Evolutionary conservation across 768 basidiomycete genomes (phyloP).

Genomic region (Tulasnella sp.): DNA sequence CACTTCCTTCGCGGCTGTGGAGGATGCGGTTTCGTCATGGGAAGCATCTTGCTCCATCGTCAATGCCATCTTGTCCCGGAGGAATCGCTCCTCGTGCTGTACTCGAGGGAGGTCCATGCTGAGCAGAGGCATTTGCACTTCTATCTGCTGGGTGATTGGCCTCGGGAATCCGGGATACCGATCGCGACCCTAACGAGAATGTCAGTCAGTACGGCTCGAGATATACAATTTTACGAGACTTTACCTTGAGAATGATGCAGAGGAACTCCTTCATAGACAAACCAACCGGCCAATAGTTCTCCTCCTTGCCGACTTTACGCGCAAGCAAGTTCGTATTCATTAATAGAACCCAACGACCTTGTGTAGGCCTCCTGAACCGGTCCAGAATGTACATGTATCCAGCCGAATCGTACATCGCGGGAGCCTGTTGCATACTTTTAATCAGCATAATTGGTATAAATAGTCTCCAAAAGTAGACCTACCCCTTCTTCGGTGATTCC

Average conservation of each 20-base stretch:
- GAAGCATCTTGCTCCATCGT: constrained; percentile 63
- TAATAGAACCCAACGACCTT: constrained; percentile 85
- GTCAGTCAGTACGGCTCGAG: not conserved
- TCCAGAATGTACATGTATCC: constrained; percentile 82
- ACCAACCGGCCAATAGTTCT: constrained; percentile 95
- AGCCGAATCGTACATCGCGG: constrained; percentile 83
- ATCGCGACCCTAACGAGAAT: constrained; percentile 63
- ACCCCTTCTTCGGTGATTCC: constrained; percentile 89
- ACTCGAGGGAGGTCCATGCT: constrained; percentile 60
- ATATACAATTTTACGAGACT: not conserved
- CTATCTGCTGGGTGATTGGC: constrained; percentile 85
- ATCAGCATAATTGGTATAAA: not conserved
- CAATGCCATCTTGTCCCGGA: constrained; percentile 71
- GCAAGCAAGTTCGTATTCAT: constrained; percentile 80
- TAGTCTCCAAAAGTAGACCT: constrained; percentile 36
- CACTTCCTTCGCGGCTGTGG: constrained; percentile 67
- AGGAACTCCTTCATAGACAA: constrained; percentile 69
- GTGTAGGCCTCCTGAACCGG: constrained; percentile 80
- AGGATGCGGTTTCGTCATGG: constrained; percentile 57
- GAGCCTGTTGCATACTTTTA: constrained; percentile 49
- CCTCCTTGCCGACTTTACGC: constrained; percentile 81
- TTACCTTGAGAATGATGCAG: constrained; percentile 90
- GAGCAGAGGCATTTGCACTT: constrained; percentile 76
- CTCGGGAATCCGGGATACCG: constrained; percentile 83
- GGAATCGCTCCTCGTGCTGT: constrained; percentile 69